phyloP scores from a whole-genome alignment of 805 yeast genomes.

The Cyberlindnera bimundalis region DNA sequence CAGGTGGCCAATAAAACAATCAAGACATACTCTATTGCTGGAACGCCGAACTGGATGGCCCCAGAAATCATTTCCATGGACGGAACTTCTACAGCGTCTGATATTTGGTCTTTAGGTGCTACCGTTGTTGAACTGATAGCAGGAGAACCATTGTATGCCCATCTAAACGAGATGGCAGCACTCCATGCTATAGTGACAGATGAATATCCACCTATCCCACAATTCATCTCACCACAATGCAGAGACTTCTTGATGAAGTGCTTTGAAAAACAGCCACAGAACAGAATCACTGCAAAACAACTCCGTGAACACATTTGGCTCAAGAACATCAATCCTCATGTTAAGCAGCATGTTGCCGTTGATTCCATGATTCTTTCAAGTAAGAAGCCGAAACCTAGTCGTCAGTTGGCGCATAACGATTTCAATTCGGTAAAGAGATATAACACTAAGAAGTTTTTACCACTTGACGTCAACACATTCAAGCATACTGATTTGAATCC shows the following conservation, averaged over 20 bases:
- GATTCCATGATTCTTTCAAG: conserved; percentile 8
- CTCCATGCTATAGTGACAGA: conserved; percentile 81
- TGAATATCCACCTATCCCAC: conserved; percentile 67
- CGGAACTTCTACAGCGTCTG: conserved; percentile 86
- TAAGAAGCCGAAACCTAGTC: conserved; percentile 7
- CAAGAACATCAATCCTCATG: not conserved
- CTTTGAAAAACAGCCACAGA: conserved; percentile 64
- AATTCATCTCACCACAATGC: conserved; percentile 38
- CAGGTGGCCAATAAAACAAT: conserved; percentile 51
- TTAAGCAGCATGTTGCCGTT: not conserved
- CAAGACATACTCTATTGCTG: conserved; percentile 60
- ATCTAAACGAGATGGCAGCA: conserved; percentile 72
- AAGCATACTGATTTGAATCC: conserved; percentile 16
- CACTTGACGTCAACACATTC: conserved; percentile 19
- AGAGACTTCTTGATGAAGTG: conserved; percentile 64
- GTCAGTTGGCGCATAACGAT: conserved; percentile 46
- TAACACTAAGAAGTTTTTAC: conserved; percentile 21
- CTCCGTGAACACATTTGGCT: conserved; percentile 66
- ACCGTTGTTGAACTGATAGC: conserved; percentile 84
- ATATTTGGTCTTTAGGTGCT: conserved; percentile 94
- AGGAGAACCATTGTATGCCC: conserved; percentile 84
- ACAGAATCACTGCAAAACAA: conserved; percentile 52
- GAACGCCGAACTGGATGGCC: conserved; percentile 99
- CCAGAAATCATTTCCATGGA: conserved; percentile 87
- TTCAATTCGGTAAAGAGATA: conserved; percentile 41